Conservation (phyloP, 306 rosid species). For the Luffa acutangula region DNA sequence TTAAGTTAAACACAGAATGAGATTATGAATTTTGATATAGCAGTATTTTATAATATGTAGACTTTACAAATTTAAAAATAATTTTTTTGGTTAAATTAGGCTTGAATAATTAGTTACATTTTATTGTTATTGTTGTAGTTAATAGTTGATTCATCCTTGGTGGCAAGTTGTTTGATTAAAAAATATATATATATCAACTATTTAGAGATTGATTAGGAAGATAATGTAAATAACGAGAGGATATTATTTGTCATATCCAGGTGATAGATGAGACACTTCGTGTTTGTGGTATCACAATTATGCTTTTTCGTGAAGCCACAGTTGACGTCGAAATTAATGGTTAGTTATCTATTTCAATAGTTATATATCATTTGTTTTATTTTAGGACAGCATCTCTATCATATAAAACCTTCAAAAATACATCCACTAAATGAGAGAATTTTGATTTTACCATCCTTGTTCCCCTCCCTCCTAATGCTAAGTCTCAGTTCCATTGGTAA, state of each 20-base stretch:
- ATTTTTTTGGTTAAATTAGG: no score
- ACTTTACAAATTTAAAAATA: no score
- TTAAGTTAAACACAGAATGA: no score
- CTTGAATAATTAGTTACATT: background rate
- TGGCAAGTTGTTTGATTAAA: background rate
- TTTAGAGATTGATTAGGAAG: background rate
- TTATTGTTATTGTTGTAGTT: background rate
- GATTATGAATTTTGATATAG: background rate
- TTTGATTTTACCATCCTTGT: no score
- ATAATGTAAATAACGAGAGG: background rate
- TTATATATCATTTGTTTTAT: background rate
- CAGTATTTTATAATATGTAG: no score
- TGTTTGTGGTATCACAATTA: background rate
- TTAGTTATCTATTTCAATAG: background rate
- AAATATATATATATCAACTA: background rate
- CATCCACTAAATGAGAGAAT: no score
- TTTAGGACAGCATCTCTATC: background rate
- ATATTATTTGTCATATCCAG: background rate
- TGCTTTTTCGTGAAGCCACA: background rate
- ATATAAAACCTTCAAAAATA: no score
- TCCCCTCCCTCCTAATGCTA: no score
- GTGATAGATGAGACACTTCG: slow-evolving; percentile 1
- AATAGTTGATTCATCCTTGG: background rate
- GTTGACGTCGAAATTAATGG: background rate
- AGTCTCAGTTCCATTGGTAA: no score